These are phyloP conservation scores for Tetrapisispora arboricola DNA, from an alignment of 805 yeast genomes.

Conservation along the genomic window DNA sequence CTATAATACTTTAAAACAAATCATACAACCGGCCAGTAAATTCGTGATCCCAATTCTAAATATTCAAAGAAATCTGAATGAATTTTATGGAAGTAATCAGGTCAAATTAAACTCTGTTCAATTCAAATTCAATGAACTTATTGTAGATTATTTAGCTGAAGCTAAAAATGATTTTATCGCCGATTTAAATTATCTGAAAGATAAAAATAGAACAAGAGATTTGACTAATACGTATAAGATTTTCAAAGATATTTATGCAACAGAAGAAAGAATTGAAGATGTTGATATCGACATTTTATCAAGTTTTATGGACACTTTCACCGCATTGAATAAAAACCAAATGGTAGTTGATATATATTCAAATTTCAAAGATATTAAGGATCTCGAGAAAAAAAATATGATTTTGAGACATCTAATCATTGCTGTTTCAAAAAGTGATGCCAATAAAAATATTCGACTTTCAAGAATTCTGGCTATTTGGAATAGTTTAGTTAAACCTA, in stretches of 20 bases:
- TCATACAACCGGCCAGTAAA: constrained; percentile 13
- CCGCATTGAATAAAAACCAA: constrained; percentile 11
- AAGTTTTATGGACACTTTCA: constrained; percentile 19
- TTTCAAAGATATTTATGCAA: neutral
- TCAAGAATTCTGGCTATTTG: constrained; percentile 25
- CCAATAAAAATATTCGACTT: constrained; percentile 8
- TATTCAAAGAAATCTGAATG: neutral
- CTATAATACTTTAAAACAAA: constrained; percentile 14
- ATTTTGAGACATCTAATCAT: constrained; percentile 15
- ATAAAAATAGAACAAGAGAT: neutral
- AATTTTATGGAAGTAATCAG: constrained; percentile 1
- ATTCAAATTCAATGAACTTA: constrained; percentile 5
- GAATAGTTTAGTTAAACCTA: constrained; percentile 19
- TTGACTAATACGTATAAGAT: neutral
- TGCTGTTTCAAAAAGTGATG: constrained; percentile 14
- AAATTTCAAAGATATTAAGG: constrained; percentile 10
- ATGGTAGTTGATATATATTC: constrained; percentile 15
- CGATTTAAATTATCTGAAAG: constrained; percentile 7
- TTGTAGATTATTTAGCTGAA: constrained; percentile 6
- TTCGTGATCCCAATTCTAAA: constrained; percentile 9
- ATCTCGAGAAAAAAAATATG: neutral
- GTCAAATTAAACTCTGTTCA: neutral
- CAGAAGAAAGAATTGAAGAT: neutral
- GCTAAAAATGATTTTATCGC: constrained; percentile 7
- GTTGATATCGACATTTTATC: constrained; percentile 11